phyloP scores from a whole-genome alignment of 129 eudicot species.

The Logfia minima region DNA sequence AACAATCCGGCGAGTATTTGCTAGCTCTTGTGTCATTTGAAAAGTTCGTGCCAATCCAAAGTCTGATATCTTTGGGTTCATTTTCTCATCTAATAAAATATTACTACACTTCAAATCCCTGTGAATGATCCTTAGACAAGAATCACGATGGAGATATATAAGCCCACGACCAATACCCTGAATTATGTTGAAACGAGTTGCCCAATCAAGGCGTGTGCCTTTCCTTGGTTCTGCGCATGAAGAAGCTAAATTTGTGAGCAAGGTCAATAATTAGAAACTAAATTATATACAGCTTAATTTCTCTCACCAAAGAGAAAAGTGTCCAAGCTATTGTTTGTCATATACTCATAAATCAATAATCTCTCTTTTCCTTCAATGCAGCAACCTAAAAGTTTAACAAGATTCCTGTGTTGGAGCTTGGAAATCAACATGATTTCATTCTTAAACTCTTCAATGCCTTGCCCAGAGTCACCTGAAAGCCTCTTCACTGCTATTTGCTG shows the following conservation, averaged over 20 bases:
- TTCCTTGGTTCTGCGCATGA: slow-evolving; percentile 33
- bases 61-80: slow-evolving; percentile 49
- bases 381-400: slow-evolving; percentile 37
- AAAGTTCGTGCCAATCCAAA: slow-evolving; percentile 48
- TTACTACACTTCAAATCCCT: slow-evolving; percentile 44
- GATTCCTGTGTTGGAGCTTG: slow-evolving; percentile 40
- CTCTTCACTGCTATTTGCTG: slow-evolving; percentile 38
- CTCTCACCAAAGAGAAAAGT: slow-evolving; percentile 36
- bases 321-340: slow-evolving; percentile 42
- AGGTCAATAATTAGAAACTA: neutral
- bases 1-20: slow-evolving; percentile 31
- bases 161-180: slow-evolving; percentile 38
- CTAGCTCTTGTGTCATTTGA: slow-evolving; percentile 33
- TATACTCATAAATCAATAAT: slow-evolving; percentile 34
- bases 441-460: slow-evolving; percentile 38
- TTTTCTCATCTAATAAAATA: slow-evolving; percentile 34
- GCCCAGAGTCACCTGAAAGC: slow-evolving; percentile 36
- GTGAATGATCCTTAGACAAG: slow-evolving; percentile 43
- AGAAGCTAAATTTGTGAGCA: neutral
- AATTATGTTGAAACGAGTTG: slow-evolving; percentile 35
- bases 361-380: slow-evolving; percentile 36
- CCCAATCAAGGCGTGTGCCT: slow-evolving; percentile 34
- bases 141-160: slow-evolving; percentile 45
- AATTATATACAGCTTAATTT: neutral
- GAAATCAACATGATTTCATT: slow-evolving; percentile 33